Evolutionary conservation across 2,329 filamentous ascomycete species (phyloP), one percentile per base, ranked within the genome.

Genomic region (Ascochyta clinopodiicola): DNA sequence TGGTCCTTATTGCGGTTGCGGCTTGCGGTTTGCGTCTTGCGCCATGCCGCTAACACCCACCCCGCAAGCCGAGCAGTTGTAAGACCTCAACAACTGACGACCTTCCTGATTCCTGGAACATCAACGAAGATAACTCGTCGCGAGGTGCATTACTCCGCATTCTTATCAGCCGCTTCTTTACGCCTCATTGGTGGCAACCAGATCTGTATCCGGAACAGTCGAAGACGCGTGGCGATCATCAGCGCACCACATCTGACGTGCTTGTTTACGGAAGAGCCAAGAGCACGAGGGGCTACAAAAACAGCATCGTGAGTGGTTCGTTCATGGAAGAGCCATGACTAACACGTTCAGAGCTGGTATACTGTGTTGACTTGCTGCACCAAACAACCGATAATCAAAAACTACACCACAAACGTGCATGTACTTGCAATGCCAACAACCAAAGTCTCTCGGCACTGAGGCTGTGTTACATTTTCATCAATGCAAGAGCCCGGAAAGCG

Each of bases 361-460:
- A 31, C 42, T 37, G 52, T 9, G 24, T 27, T 45, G 21, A 15
- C 29, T 32, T 50, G 31, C 46, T 43, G 17, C 25, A 39, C 36
- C 19, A 31, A 46, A 38, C 40, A 51, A 42, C 45, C 24, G 31
- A 36, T 13, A 36, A 38, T 10, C 36, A 29, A 48, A 17, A 44
- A 35, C 29, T 17, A 40, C 42, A 44, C 25, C 35, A 45, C 45
- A 42, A 50, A 21, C 40, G 22, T 53, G 34, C 49, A 50, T 42
- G 17, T 6, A 49, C 31, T 39, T 52, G 39, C 50, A 51, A 53
- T 58, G 63, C 63, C 61, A 67, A 68, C 51, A 60, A 56, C 56
- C 63, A 48, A 68, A 54, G 55, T 36, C 55, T 64, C 66, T 75
- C 60, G 71, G 72, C 70, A 63, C 58, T 57, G 65, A 60, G 69